phyloP scores from a whole-genome alignment of 495 filamentous ascomycete species.

The Neurospora sp. region DNA sequence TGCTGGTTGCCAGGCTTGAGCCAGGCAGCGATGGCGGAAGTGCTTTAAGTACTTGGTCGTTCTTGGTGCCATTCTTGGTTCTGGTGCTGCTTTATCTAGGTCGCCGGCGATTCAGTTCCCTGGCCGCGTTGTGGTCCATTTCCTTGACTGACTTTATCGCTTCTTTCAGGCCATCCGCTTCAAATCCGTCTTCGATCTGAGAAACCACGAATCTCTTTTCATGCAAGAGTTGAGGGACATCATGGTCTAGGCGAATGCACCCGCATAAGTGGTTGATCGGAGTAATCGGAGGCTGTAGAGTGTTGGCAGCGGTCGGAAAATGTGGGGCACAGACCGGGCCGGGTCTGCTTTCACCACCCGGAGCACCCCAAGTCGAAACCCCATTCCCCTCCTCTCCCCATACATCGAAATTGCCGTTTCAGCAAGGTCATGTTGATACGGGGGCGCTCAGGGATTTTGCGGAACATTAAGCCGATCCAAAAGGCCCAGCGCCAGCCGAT shows the following conservation, averaged over 20 bases:
- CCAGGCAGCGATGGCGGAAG: not conserved
- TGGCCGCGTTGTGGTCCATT: not conserved
- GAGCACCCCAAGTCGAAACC: no score
- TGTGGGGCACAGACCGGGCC: not conserved
- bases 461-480: slow-evolving; percentile 47
- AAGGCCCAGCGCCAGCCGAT: slow-evolving; percentile 60
- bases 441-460: no score
- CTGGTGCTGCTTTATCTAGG: no score
- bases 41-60: not conserved
- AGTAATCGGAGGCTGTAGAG: not conserved
- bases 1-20: not conserved
- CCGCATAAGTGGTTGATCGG: not conserved
- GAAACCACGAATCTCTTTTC: not conserved
- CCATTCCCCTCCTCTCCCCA: no score
- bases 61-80: not conserved
- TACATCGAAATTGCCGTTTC: no score
- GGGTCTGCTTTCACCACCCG: not conserved
- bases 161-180: not conserved
- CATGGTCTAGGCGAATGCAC: not conserved
- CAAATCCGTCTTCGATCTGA: not conserved
- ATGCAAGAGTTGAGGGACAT: not conserved
- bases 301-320: not conserved
- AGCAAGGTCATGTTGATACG: no score
- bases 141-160: not conserved
- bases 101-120: not conserved